Evolutionary conservation across 805 yeast genomes (phyloP), one percentile per base, ranked within the genome.

Genomic region (Teunomyces atbi): DNA sequence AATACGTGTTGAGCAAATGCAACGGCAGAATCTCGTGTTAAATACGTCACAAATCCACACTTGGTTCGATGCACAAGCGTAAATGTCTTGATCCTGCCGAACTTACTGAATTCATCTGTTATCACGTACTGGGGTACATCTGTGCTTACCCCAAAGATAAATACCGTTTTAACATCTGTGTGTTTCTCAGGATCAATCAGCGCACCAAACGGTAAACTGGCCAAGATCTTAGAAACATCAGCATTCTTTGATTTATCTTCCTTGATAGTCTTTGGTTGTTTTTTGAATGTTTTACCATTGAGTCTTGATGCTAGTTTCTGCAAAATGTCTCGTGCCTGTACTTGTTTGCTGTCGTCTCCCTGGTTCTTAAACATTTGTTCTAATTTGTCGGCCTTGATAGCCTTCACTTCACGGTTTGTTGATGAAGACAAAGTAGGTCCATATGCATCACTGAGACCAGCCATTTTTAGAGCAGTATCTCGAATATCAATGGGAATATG

Each of bases 401-500:
- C 76, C 46, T 61, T 64, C 4, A 69, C 68, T 53, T 71, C 76
- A 13, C 60, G 48, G 45, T 67, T 64, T 5, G 19, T 41, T 8
- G 39, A 36, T 8, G 27, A 23, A 7, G 42, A 26, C 16, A 20
- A 18, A 7, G 44, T 5, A 6, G 5, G 6, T 13, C 33, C 28
- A 6, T 23, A 18, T 5, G 18, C 37, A 37, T 52, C 51, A 7
- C 65, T 48, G 12, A 74, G 68, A 12, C 83, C 84, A 2, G 91
- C 84, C 76, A 89, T 74, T 54, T 82, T 81, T 56, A 90, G 63
- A 3, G 96, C 87, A 1, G 89, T 82, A 57, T 91, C 97, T 52
- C 97, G 72, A 5, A 89, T 67, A 8, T 83, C 80, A 13, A 89
- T 61, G 0, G 96, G 89, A n/a, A 94, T 79, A 3, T 90, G 88